phyloP scores from a whole-genome alignment of 2,329 filamentous ascomycete genomes.

The Coniochaeta prunicola region DNA sequence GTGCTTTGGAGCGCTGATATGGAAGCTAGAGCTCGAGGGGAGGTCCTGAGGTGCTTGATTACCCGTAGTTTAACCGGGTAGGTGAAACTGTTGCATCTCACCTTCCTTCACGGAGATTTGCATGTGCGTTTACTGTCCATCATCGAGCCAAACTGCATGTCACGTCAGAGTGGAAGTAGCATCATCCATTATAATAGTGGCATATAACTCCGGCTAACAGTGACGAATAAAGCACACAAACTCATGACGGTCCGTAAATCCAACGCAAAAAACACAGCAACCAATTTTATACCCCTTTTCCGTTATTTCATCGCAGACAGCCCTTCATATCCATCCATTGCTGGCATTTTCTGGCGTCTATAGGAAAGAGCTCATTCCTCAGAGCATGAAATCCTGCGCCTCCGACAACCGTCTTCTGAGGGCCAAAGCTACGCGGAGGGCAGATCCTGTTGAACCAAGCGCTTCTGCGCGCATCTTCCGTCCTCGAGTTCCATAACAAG shows the following conservation, averaged over 20 bases:
- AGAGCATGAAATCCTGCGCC: background rate
- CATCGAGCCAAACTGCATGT: background rate
- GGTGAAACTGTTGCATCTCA: background rate
- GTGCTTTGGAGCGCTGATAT: background rate
- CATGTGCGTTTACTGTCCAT: background rate
- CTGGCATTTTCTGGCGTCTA: slow-evolving; percentile 3
- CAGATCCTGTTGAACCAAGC: background rate
- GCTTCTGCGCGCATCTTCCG: background rate
- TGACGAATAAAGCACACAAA: background rate
- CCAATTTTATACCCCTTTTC: background rate
- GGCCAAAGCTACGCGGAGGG: background rate
- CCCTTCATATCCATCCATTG: slow-evolving; percentile 1
- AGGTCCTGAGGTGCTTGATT: background rate
- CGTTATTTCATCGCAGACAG: background rate
- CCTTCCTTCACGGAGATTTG: background rate
- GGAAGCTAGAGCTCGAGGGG: background rate
- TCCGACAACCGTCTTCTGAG: background rate
- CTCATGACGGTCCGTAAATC: background rate
- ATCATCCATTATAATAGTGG: background rate
- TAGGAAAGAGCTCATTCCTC: background rate
- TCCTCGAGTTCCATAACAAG: background rate
- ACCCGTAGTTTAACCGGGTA: background rate
- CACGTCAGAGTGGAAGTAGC: background rate
- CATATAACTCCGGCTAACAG: background rate
- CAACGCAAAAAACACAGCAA: background rate